These are phyloP conservation scores for Cercospora beticola DNA, from an alignment of 2,329 filamentous ascomycete genomes.

Conservation along the genomic window DNA sequence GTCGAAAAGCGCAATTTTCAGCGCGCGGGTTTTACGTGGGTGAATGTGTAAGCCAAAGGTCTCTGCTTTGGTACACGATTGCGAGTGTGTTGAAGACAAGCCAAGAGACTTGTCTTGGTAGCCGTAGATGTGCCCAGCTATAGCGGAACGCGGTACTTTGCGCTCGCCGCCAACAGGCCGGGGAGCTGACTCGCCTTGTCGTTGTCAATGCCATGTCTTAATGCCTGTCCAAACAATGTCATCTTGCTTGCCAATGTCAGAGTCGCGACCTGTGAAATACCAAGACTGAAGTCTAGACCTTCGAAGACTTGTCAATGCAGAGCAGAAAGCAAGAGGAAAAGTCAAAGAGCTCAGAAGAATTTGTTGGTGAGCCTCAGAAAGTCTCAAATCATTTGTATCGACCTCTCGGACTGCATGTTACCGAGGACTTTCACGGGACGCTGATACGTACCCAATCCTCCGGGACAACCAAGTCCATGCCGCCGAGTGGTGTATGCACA, in stretches of 20 bases:
- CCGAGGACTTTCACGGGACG: conserved; percentile 1
- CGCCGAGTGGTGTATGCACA: conserved; percentile 5
- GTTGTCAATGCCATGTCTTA: not conserved
- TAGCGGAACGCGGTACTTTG: not conserved
- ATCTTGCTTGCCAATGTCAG: not conserved
- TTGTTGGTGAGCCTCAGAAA: not conserved
- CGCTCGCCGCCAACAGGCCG: not conserved
- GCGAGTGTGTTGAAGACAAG: not conserved
- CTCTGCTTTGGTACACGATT: not conserved
- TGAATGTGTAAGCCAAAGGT: not conserved
- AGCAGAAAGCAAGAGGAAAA: not conserved
- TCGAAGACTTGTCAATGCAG: not conserved
- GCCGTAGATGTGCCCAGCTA: not conserved
- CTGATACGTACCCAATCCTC: conserved; percentile 11
- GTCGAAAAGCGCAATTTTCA: not conserved
- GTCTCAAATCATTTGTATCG: not conserved
- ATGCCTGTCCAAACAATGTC: not conserved
- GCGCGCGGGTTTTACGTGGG: not conserved
- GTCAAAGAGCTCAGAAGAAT: not conserved
- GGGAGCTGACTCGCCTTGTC: not conserved
- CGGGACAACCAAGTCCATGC: not conserved
- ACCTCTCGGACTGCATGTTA: conserved; percentile 2
- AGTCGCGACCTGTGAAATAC: not conserved
- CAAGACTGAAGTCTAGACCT: not conserved
- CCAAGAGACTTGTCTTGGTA: not conserved